These are phyloP conservation scores for Aspergillus funiculosus DNA, from an alignment of 495 filamentous ascomycete species.

Conservation along the genomic window DNA sequence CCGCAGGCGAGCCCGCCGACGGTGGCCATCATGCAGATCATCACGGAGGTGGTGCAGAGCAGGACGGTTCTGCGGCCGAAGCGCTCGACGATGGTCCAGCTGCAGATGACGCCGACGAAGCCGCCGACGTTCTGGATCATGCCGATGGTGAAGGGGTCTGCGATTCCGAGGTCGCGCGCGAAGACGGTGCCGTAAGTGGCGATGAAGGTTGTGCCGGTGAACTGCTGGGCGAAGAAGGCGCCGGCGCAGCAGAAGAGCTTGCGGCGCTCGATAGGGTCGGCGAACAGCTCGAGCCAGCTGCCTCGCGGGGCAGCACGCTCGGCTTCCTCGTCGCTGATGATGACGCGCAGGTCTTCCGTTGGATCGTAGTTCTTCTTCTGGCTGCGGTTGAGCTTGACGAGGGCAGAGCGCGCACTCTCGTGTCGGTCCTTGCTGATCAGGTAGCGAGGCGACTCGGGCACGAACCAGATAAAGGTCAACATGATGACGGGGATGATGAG, in stretches of 20 bases:
- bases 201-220: conserved; percentile 37
- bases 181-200: conserved; percentile 38
- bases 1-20: conserved; percentile 34
- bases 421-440: conserved; percentile 22
- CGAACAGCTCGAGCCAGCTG: conserved; percentile 26
- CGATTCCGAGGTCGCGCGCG: conserved; percentile 31
- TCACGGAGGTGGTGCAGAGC: conserved; percentile 24
- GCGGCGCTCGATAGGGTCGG: conserved; percentile 30
- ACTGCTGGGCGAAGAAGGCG: conserved; percentile 35
- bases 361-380: conserved; percentile 25
- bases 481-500: conserved; percentile 28
- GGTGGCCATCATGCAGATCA: conserved; percentile 27
- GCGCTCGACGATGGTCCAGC: conserved; percentile 27
- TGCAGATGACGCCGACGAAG: conserved; percentile 23
- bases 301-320: conserved; percentile 23
- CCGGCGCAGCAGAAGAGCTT: conserved; percentile 33
- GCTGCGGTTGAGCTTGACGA: conserved; percentile 30
- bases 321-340: conserved; percentile 16
- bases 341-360: conserved; percentile 18
- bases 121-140: conserved; percentile 34
- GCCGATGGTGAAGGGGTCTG: conserved; percentile 32
- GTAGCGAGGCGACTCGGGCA: conserved; percentile 34
- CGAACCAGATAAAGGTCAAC: conserved; percentile 28
- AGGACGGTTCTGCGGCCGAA: conserved; percentile 31
- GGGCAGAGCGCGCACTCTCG: conserved; percentile 23